Conservation (phyloP, 768 basidiomycete species). For the Terana coerulea region DNA sequence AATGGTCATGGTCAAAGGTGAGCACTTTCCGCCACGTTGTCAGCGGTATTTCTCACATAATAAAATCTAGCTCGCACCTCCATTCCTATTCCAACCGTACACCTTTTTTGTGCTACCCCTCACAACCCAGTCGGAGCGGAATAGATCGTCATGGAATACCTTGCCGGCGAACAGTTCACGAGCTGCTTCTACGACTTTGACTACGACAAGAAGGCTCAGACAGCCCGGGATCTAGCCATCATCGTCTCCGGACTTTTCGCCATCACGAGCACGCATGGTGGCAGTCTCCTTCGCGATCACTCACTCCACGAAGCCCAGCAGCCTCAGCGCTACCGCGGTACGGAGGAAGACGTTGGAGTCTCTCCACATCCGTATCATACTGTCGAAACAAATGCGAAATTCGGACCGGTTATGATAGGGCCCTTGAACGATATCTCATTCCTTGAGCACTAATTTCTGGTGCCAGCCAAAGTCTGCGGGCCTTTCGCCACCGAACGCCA, state of each 20-base stretch:
- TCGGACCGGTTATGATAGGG: neutral
- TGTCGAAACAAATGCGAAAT: neutral
- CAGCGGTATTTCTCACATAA: neutral
- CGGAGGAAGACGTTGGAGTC: neutral
- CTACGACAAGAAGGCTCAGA: neutral
- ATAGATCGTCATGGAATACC: neutral
- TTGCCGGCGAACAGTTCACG: neutral
- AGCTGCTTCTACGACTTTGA: neutral
- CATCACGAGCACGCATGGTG: neutral
- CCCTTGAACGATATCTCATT: conserved; percentile 20
- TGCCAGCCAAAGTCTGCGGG: conserved; percentile 5
- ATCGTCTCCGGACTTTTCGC: neutral
- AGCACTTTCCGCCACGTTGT: neutral
- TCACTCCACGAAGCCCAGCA: neutral
- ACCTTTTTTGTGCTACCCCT: neutral
- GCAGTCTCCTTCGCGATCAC: neutral
- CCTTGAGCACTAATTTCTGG: conserved; percentile 13
- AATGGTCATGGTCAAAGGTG: neutral
- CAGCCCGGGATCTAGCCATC: neutral
- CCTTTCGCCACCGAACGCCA: conserved; percentile 1
- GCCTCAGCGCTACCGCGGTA: neutral
- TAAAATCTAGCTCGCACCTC: neutral
- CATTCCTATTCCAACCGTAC: neutral
- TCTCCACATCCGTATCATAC: neutral
- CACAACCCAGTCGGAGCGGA: neutral